phyloP scores from a whole-genome alignment of 495 filamentous ascomycete genomes.

The Daldinia vernicosa region DNA sequence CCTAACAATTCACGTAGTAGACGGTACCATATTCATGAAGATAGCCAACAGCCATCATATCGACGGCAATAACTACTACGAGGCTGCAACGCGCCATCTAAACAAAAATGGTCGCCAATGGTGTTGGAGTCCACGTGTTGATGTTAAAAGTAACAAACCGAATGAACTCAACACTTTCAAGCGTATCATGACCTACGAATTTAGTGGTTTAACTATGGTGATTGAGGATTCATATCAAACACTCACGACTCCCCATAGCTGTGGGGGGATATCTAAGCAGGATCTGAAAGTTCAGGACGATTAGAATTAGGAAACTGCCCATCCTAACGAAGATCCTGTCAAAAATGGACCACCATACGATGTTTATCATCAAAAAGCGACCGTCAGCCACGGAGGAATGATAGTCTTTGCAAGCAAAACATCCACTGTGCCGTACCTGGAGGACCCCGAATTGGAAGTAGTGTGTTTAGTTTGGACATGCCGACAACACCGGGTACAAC shows the following conservation, averaged over 20 bases:
- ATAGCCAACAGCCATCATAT: neutral
- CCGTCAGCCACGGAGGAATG: too few relatives aligned
- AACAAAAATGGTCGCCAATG: neutral
- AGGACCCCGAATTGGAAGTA: neutral
- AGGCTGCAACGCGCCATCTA: neutral
- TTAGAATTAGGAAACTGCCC: neutral
- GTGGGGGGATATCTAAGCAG: neutral
- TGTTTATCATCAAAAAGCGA: neutral
- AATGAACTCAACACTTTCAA: constrained; percentile 3
- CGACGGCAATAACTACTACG: neutral
- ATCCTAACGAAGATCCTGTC: neutral
- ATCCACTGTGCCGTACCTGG: neutral
- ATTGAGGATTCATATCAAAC: constrained; percentile 5
- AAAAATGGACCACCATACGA: neutral
- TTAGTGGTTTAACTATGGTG: constrained; percentile 6
- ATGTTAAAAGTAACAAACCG: neutral
- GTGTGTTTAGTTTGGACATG: too few relatives aligned
- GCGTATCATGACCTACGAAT: constrained; percentile 6
- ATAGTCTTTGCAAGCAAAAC: neutral
- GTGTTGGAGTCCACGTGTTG: neutral
- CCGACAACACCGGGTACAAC: too few relatives aligned
- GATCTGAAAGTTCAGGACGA: neutral
- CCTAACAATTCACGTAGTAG: neutral
- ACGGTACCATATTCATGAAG: constrained; percentile 6
- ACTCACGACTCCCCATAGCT: neutral